Evolutionary conservation across 768 basidiomycete genomes (phyloP).

Genomic region (Boletus sp.): DNA sequence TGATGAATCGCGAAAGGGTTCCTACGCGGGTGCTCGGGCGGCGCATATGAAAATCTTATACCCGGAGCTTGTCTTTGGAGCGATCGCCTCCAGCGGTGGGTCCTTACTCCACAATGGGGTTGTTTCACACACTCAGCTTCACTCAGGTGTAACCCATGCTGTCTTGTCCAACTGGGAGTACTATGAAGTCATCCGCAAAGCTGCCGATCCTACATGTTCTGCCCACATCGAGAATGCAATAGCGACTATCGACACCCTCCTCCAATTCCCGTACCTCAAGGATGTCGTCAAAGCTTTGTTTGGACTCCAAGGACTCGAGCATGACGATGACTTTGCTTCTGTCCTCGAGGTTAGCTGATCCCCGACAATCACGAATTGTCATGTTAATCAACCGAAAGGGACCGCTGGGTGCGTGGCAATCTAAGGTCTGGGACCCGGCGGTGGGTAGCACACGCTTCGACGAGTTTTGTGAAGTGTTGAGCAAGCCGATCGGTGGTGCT

Average conservation of each 20-base stretch:
- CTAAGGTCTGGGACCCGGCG: conserved; percentile 80
- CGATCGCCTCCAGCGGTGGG: conserved; percentile 83
- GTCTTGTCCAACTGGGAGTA: conserved; percentile 82
- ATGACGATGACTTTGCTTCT: conserved; percentile 77
- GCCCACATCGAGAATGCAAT: conserved; percentile 55
- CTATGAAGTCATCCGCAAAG: conserved; percentile 73
- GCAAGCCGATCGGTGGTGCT: conserved; percentile 38
- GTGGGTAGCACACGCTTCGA: conserved; percentile 63
- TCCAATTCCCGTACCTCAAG: conserved; percentile 46
- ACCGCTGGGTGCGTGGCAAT: conserved; percentile 76
- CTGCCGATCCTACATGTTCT: conserved; percentile 63
- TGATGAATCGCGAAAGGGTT: conserved; percentile 48
- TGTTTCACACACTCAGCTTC: not conserved
- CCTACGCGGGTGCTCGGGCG: conserved; percentile 90
- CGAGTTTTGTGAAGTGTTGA: conserved; percentile 61
- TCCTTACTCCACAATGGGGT: not conserved
- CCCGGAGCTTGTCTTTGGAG: conserved; percentile 84
- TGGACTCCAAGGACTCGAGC: conserved; percentile 61
- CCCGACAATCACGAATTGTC: conserved; percentile 14
- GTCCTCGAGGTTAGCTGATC: conserved; percentile 50
- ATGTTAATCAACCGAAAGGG: conserved; percentile 31
- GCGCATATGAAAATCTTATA: conserved; percentile 89
- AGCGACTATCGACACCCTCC: conserved; percentile 56
- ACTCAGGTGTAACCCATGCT: conserved; percentile 80
- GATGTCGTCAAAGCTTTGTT: conserved; percentile 67